Percentiles rank a stretch among this genome's conserved stretches.
phyloP scores from a whole-genome alignment of 2,329 filamentous ascomycete species.

The Pyrenophora graminea region DNA sequence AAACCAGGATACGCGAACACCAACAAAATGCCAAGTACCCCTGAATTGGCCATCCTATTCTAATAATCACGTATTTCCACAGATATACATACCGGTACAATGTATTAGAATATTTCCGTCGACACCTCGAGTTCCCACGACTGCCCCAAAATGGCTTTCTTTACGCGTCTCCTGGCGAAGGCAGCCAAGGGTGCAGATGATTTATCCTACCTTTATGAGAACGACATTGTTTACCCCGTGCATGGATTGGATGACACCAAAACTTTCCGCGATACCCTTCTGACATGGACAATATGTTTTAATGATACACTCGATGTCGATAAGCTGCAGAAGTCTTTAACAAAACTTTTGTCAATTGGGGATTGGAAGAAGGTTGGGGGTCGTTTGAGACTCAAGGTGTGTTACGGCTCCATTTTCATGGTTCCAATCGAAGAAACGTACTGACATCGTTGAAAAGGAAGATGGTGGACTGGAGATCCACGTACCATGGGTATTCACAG shows the following conservation, averaged over 20 bases:
- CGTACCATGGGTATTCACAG: neutral
- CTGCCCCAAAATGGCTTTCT: neutral
- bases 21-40: no score
- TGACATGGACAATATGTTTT: constrained; percentile 47
- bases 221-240: constrained; percentile 25
- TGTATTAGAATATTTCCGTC: no score
- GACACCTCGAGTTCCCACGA: no score
- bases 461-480: neutral
- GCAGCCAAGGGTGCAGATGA: no score
- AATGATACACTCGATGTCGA: constrained; percentile 53
- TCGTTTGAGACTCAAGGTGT: constrained; percentile 50
- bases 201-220: neutral
- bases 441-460: constrained; percentile 14
- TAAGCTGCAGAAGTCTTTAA: constrained; percentile 45
- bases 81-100: no score
- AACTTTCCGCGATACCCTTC: constrained; percentile 15
- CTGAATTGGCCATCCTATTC: no score
- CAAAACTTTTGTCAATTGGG: constrained; percentile 47
- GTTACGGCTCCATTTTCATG: neutral
- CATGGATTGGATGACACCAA: constrained; percentile 25
- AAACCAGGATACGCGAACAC: no score
- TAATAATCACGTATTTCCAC: no score
- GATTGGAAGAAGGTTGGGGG: constrained; percentile 56
- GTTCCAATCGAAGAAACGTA: neutral
- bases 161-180: neutral